Evolutionary conservation across 2,329 filamentous ascomycete genomes (phyloP), one percentile per base, ranked within the genome.

Genomic region (Amesomyces nigricolor): DNA sequence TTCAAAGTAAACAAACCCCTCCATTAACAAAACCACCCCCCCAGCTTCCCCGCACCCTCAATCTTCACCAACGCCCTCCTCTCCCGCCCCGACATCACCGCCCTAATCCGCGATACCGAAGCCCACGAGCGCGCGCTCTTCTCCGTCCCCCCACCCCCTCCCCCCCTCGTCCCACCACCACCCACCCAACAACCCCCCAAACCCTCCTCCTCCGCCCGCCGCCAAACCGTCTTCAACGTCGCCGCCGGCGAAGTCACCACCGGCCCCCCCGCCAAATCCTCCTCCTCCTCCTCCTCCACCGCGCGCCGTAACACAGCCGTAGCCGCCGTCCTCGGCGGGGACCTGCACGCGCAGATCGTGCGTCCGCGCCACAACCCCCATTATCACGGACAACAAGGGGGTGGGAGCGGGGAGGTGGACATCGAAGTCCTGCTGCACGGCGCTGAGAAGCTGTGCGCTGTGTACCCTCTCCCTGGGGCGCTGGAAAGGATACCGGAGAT

Each of bases 11-110:
- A 44, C 53, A 58, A 53, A 37, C 1, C 16, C 29, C 5, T n/a
- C 39, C n/a, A n/a, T 32, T 39, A 32, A 37, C 49, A 39, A 39
- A 38, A 9, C 30, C 47, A 10, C 16, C 5, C 32, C 30, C 49
- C 47, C 61, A 95, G 90, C 35, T 97, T 97, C 65, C 89, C 89
- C 40, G 83, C 83, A 2, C 89, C 92, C n/a, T 95, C 89, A 66
- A 91, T 94, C 67, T 99, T 97, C 74, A 94, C 91, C 63, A 96
- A 95, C 70, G 91, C 94, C 35, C 80, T 99, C 39, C 84, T 97
- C 47, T 85, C 87, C 54, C 85, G 85, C 62, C 86, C 91, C 71
- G 94, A 99, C 71, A 97, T 99, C 64, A 97, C 94, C 4, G 83
- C 89, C 11, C 77, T 99, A 47, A 96, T 99, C 66, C 88, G 94